Evolutionary conservation across 2,329 filamentous ascomycete genomes (phyloP).

Genomic region (Teratosphaeriaceae sp.): DNA sequence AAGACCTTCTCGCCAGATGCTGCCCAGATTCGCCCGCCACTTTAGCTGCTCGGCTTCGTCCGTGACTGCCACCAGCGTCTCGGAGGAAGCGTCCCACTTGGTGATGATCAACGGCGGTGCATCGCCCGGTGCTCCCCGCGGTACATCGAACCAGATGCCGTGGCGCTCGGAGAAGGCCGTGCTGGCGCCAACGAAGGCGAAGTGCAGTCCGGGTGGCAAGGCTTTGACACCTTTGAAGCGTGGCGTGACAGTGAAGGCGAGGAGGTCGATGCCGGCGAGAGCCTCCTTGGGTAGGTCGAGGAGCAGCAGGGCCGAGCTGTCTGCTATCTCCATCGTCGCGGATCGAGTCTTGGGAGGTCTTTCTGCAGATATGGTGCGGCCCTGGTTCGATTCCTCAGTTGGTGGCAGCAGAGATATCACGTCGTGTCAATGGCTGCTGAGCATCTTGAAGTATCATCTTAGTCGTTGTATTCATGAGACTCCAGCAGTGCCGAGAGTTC

Average conservation of each 20-base stretch:
- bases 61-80: conserved; percentile 39
- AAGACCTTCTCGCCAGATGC: conserved; percentile 48
- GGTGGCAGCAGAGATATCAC: too few relatives aligned
- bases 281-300: conserved; percentile 41
- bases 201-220: conserved; percentile 53
- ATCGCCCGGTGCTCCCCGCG: conserved; percentile 10
- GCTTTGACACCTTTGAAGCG: conserved; percentile 57
- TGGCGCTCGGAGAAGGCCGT: conserved; percentile 54
- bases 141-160: conserved; percentile 54
- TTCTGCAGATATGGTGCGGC: too few relatives aligned
- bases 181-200: conserved; percentile 54
- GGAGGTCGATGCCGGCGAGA: conserved; percentile 48
- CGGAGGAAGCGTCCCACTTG: conserved; percentile 47
- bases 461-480: too few relatives aligned
- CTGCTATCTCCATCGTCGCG: conserved; percentile 18
- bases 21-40: conserved; percentile 50
- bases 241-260: conserved; percentile 57
- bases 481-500: too few relatives aligned
- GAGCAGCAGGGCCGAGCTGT: conserved; percentile 30
- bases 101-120: conserved; percentile 43
- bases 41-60: conserved; percentile 39
- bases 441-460: too few relatives aligned
- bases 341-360: not conserved
- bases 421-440: too few relatives aligned
- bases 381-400: too few relatives aligned